A percentile compares a stretch with the other conserved stretches of the same genome.
phyloP scores from a whole-genome alignment of 2,329 filamentous ascomycete genomes.

The Dothideomycetes sp. region DNA sequence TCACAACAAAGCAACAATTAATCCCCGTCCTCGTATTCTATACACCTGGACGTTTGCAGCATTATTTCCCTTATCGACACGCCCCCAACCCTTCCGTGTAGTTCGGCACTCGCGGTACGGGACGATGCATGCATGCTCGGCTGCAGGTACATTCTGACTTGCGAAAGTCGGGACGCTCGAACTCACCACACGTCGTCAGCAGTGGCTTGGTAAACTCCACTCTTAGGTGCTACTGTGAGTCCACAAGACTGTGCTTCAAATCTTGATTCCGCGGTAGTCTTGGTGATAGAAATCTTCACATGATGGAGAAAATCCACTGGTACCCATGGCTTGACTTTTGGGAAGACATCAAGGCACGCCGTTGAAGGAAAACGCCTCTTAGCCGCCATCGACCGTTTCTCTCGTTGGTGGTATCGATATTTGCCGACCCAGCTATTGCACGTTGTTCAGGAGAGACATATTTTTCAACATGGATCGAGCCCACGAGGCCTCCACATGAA shows the following conservation, averaged over 20 bases:
- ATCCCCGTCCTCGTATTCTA: neutral
- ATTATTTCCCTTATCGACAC: conserved; percentile 6
- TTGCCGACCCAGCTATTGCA: conserved; percentile 13
- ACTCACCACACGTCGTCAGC: conserved; percentile 6
- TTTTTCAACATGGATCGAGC: conserved; percentile 3
- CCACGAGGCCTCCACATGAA: neutral
- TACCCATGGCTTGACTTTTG: neutral
- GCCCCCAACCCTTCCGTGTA: neutral
- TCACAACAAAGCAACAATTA: conserved; percentile 1
- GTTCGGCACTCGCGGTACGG: neutral
- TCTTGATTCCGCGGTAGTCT: neutral
- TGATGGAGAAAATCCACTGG: neutral
- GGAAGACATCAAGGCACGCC: conserved; percentile 2
- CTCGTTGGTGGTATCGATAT: conserved; percentile 13
- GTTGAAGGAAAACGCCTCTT: conserved; percentile 7
- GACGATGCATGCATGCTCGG: neutral
- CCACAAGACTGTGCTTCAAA: neutral
- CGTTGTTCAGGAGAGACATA: conserved; percentile 12
- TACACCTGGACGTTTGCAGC: neutral
- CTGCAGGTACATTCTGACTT: conserved; percentile 1
- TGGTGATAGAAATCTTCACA: neutral
- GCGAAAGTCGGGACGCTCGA: neutral
- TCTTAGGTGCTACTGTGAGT: too few relatives aligned
- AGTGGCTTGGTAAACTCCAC: neutral
- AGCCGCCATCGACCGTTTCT: conserved; percentile 11